A percentile compares a stretch with the other conserved stretches of the same genome.
phyloP scores from a whole-genome alignment of 2,329 filamentous ascomycete species.

The Penicillium sp. region DNA sequence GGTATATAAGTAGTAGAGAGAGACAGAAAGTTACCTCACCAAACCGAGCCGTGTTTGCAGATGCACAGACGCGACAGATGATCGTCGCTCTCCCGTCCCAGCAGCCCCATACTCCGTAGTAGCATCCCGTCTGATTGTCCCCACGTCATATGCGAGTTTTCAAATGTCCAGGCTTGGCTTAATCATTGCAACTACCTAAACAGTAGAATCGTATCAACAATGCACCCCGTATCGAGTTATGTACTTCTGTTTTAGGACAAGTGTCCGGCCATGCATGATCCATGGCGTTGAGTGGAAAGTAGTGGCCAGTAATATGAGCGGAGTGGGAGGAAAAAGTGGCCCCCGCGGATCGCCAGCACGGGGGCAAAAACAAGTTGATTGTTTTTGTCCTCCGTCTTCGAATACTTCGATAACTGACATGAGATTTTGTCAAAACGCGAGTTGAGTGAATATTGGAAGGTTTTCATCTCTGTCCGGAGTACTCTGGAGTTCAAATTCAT shows the following conservation, averaged over 20 bases:
- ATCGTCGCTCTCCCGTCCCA: not conserved
- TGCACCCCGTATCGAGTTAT: not conserved
- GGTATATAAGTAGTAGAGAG: too few species aligned
- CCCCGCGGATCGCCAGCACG: conserved; percentile 8
- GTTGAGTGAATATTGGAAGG: too few species aligned
- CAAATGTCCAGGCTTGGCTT: not conserved
- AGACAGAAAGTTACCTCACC: not conserved
- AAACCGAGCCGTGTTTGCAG: not conserved
- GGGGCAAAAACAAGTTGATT: not conserved
- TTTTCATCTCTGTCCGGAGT: too few species aligned
- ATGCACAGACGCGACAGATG: not conserved
- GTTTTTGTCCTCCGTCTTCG: not conserved
- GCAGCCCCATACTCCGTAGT: not conserved
- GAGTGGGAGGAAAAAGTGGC: not conserved
- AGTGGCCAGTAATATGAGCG: not conserved
- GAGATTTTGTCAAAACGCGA: not conserved
- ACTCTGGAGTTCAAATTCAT: too few species aligned
- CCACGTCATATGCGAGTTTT: not conserved
- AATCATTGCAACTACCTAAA: not conserved
- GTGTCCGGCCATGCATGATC: conserved; percentile 1
- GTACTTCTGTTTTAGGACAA: conserved; percentile 1
- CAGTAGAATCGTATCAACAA: not conserved
- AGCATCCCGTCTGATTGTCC: not conserved
- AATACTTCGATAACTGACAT: not conserved
- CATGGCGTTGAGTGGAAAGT: not conserved